Conservation (phyloP, 257 asterid species). For the Solanum bulbocastanum region DNA sequence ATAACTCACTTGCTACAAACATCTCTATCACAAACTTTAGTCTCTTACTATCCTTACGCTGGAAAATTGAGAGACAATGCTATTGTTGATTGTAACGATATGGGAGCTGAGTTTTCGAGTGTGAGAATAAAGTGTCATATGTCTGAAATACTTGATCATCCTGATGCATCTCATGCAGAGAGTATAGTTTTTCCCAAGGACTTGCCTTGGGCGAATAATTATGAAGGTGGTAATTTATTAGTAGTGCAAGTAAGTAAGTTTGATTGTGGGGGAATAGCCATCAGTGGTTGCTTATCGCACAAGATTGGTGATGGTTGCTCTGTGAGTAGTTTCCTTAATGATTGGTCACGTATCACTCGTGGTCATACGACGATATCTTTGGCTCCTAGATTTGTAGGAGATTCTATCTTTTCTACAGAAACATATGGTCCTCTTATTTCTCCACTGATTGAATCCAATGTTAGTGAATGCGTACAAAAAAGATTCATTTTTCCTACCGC, state of each 20-base stretch:
- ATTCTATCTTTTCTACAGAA: background rate
- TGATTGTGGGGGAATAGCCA: background rate
- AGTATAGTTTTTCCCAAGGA: background rate
- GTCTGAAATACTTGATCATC: background rate
- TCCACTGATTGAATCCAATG: background rate
- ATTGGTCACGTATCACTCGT: background rate
- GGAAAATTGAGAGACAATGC: background rate
- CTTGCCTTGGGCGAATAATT: background rate
- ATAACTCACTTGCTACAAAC: background rate
- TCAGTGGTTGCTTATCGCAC: background rate
- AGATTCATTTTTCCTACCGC: background rate
- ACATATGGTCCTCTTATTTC: background rate
- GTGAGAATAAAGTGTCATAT: background rate
- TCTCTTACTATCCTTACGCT: conserved; percentile 6
- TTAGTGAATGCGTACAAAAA: background rate
- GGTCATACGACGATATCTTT: background rate
- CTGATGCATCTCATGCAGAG: background rate
- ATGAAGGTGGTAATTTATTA: background rate
- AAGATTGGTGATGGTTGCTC: background rate
- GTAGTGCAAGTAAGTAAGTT: background rate
- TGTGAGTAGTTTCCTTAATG: background rate
- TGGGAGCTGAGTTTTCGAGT: background rate
- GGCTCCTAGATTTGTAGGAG: background rate
- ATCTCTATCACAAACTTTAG: conserved; percentile 3
- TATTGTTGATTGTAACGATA: background rate